Conservation (phyloP, 1,284 basidiomycete genomes). For the Inonotus hispidus region DNA sequence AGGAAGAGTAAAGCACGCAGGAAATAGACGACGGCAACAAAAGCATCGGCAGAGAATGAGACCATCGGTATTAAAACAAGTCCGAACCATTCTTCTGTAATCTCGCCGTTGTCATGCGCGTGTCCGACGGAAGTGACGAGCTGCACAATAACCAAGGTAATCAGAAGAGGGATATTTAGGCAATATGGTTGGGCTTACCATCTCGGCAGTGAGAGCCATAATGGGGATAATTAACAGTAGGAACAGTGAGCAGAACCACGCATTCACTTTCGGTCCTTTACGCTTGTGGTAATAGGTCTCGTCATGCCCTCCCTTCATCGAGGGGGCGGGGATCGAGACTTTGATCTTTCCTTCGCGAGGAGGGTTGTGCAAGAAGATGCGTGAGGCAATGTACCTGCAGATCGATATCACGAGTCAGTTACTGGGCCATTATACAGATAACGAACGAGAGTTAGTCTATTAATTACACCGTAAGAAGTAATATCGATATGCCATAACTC, state of each 20-base stretch:
- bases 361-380: slow-evolving; percentile 63
- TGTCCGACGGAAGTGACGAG: slow-evolving; percentile 56
- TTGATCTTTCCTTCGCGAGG: slow-evolving; percentile 52
- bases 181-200: slow-evolving; percentile 36
- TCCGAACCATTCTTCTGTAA: slow-evolving; percentile 63
- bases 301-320: slow-evolving; percentile 37
- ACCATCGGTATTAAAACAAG: slow-evolving; percentile 61
- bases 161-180: background rate
- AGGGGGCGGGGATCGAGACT: slow-evolving; percentile 38
- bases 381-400: slow-evolving; percentile 45
- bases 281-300: slow-evolving; percentile 35
- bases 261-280: slow-evolving; percentile 51
- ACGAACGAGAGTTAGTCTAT: slow-evolving; percentile 22
- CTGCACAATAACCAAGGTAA: slow-evolving; percentile 27
- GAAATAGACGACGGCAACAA: slow-evolving; percentile 27
- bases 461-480: slow-evolving; percentile 58
- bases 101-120: slow-evolving; percentile 37
- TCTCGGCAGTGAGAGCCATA: slow-evolving; percentile 64
- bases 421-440: background rate
- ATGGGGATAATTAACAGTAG: slow-evolving; percentile 48
- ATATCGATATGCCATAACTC: slow-evolving; percentile 57
- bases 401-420: background rate
- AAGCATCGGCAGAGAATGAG: slow-evolving; percentile 64
- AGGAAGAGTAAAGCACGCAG: slow-evolving; percentile 32
- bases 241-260: slow-evolving; percentile 51